Percentiles rank a stretch among this genome's conserved stretches.
These are phyloP conservation scores for Pelargonium exstipulatum DNA, from an alignment of 441 rosid genomes.

Conservation along the genomic window DNA sequence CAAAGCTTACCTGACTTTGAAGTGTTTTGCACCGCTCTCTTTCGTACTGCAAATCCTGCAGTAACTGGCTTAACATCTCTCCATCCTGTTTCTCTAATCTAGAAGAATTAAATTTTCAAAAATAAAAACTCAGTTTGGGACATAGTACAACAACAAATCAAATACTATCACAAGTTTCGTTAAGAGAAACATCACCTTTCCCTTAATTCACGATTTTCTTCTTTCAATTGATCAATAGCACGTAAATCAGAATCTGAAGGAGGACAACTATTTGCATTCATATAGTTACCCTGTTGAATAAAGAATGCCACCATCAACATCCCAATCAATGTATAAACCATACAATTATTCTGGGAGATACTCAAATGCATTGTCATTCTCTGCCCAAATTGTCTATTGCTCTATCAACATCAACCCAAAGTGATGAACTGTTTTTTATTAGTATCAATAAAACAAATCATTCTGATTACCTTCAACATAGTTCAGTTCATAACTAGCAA, in stretches of 20 bases:
- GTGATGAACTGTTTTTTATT: background rate
- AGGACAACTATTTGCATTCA: background rate
- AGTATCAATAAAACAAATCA: background rate
- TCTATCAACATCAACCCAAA: background rate
- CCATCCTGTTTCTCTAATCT: constrained; percentile 14
- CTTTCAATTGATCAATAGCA: constrained; percentile 12
- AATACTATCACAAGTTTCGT: background rate
- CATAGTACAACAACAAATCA: too few relatives aligned
- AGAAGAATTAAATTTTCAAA: background rate
- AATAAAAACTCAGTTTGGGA: background rate
- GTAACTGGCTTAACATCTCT: constrained; percentile 7
- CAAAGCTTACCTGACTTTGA: constrained; percentile 36
- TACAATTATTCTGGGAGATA: background rate
- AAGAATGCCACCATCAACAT: background rate
- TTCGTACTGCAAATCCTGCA: constrained; percentile 22
- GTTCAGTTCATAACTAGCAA: background rate
- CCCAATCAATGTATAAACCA: background rate
- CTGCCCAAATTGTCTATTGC: background rate
- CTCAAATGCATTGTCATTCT: background rate
- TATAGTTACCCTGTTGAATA: constrained; percentile 15
- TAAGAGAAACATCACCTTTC: constrained; percentile 17
- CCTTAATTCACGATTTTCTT: constrained; percentile 18
- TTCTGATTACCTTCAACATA: background rate
- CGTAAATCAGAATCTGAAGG: background rate
- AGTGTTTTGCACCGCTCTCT: constrained; percentile 24